phyloP scores from a whole-genome alignment of 331 rosid genomes.

The Malus hybrid region DNA sequence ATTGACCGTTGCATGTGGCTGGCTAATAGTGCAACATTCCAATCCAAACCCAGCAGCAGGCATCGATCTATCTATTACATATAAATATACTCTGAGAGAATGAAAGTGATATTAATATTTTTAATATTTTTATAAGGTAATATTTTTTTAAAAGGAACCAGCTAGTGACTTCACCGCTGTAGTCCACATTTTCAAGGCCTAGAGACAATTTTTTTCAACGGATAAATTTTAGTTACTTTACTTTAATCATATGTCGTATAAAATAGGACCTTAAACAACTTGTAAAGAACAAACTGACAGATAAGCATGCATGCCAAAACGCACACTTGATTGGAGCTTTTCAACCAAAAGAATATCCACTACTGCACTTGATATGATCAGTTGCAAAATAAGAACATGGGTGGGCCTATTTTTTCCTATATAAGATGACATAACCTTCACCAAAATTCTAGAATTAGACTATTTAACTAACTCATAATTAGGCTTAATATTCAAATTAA shows the following conservation, averaged over 20 bases:
- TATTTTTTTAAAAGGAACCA: background rate
- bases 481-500: conserved; percentile 1
- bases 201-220: too few relatives aligned
- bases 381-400: conserved; percentile 10
- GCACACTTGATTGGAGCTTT: conserved; percentile 7
- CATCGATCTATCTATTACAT: background rate
- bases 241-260: background rate
- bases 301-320: background rate
- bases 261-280: too few relatives aligned
- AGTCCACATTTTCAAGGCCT: too few relatives aligned
- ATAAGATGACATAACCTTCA: background rate
- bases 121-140: background rate
- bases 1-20: background rate
- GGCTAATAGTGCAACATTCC: background rate
- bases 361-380: background rate
- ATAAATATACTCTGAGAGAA: background rate
- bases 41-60: background rate
- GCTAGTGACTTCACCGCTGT: too few relatives aligned
- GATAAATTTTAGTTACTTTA: background rate
- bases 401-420: conserved; percentile 23
- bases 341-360: background rate
- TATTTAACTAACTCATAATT: conserved; percentile 10
- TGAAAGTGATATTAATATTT: background rate
- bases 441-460: conserved; percentile 5
- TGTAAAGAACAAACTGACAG: background rate